Evolutionary conservation across 192 early-diverging fungal genomes (phyloP), one percentile per base, ranked within the genome.

Genomic region (Tieghemiomyces parasiticus): DNA sequence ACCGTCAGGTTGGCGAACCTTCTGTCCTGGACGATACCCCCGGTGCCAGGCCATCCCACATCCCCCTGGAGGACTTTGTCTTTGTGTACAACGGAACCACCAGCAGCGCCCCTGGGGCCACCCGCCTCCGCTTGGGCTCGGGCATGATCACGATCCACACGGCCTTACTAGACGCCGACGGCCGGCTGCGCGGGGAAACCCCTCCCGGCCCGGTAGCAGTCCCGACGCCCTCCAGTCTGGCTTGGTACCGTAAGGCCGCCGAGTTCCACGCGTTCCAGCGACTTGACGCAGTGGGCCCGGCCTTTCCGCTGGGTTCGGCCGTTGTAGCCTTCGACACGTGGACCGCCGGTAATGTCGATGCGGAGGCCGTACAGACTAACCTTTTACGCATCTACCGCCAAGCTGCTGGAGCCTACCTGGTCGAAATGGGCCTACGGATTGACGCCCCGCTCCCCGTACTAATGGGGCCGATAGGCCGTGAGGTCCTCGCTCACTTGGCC

Each of bases 21-120:
- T 34, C 19, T 30, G 22, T 35, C 13, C 1, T 38, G 10, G 26
- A 10, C 0, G 30, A 31, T 26, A n/a, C n/a, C n/a, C n/a, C n/a
- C n/a, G n/a, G n/a, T n/a, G n/a, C n/a, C n/a, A n/a, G n/a, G n/a
- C n/a, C n/a, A n/a, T n/a, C n/a, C n/a, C n/a, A n/a, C n/a, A 58
- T 58, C 35, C 55, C 55, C 4, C 55, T 58, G n/a, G 55, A 34
- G n/a, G 55, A 58, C 13, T 58, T 58, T 38, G n/a, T 38, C 1
- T 58, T 58, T 26, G 34, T 58, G 19, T 38, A 58, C 55, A 58
- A 58, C 26, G 55, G 55, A 10, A n/a, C 34, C n/a, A 19, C 33
- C 33, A 22, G 34, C 10, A 19, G 32, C n/a, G n/a, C n/a, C n/a
- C n/a, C n/a, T n/a, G n/a, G n/a, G n/a, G 33, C 16, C 1, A 3